Base-by-base conservation (phyloP, 208 protist species). In the Wallacemonas sp. region DNA sequence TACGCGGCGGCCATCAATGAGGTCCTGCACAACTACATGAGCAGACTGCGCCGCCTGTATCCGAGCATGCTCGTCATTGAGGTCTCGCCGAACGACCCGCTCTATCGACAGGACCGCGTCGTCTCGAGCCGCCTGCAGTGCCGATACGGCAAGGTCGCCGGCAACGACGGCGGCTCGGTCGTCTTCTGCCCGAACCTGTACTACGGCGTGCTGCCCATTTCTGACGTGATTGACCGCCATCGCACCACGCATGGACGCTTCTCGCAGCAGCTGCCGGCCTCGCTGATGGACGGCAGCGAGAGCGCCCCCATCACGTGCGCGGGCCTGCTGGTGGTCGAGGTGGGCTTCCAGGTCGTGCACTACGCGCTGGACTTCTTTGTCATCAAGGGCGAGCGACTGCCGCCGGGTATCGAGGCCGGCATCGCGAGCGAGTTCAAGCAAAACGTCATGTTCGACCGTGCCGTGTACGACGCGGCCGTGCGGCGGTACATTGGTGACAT, bases 291-390 rank as follows among this genome's bases (percentile, higher is more conserved):
- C 26, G 62, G 8, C 11, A 28, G 23, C 4, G 62, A 81, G 39
- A 31, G 41, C 41, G 22, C 52, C 1, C 81, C 82, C 29, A 78
- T 93, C 54, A 75, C 70, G 7, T 70, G 72, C 10, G 72, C 74
- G 28, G 91, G 91, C 2, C 67, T 94, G 16, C 82, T 94, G 46
- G 80, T 96, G 26, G 70, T 94, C 16, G 88, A 94, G 76, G 74
- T 96, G 20, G 91, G 91, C 26, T 85, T 94, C 59, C 87, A 96
- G 67, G 88, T 94, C 63, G 85, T 81, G 44, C 77, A 94, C 74
- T 96, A 92, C 69, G 88, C 91, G 4, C 74, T 96, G 5, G 91
- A 96, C 55, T 87, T 92, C 52, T 94, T 93, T 31, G 80, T 92
- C 46, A 82, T 93, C 44, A 88, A 83, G 50, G 88, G 87, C 45